Evolutionary conservation across 23 red algal species (phyloP), one percentile per base, ranked within the genome.

Genomic region (Gracilaria gracilis): DNA sequence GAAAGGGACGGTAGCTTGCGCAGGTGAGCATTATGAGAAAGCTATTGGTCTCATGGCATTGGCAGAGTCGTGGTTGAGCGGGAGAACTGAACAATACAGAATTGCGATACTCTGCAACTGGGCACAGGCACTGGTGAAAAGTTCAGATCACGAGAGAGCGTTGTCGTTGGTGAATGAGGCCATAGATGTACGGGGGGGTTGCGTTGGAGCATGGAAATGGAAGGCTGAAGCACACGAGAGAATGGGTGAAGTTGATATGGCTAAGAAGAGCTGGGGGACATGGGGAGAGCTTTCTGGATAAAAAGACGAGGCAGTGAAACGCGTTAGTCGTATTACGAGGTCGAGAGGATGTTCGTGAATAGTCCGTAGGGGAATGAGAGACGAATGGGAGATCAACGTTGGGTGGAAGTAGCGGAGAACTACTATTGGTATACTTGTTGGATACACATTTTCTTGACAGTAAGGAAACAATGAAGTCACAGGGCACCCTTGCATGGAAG

Each of bases 51-150:
- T 24, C 23, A 8, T 82, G 3, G 16, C 34, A 6, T 5, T 0
- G 11, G 20, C 40, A 28, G 39, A 77, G 23, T 25, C 23, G 0
- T 50, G 40, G 4, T 49, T 20, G 39, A 46, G 38, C 7, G 39
- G 2, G 72, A 19, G 39, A 17, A 20, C 13, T 27, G 20, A 17
- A 44, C 24, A 82, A 14, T 65, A 32, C 54, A 62, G 21, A 38
- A 82, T 39, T 20, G 79, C 79, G 14, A 82, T 65, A 21, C 58
- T 82, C 24, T 82, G 79, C n/a, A 82, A 82, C 37, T 82, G 49
- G 79, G 58, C 54, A 6, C 53, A 82, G 49, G 40, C 79, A 1
- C 14, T 36, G 23, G 54, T 65, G 11, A 62, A 59, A 21, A 65
- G 2, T 27, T 59, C 54, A 34, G 79, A 8, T 19, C 8, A 65